Conservation (phyloP, 441 rosid species). For the Biscutella laevigata region DNA sequence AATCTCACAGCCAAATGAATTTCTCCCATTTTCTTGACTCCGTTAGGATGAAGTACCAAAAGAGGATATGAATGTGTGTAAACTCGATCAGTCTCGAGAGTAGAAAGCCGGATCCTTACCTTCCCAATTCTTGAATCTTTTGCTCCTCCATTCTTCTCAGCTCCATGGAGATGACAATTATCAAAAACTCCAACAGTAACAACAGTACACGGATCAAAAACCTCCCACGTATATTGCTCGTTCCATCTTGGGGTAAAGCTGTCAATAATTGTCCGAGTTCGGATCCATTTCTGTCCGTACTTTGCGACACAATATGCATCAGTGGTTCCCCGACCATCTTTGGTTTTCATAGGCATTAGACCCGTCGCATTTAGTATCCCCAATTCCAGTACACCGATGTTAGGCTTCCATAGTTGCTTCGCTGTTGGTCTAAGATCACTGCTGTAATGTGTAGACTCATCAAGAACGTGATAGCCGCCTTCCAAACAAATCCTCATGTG, state of each 20-base stretch:
- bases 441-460: slow-evolving; percentile 90
- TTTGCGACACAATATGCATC: slow-evolving; percentile 98
- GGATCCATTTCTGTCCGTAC: slow-evolving; percentile 88
- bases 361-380: slow-evolving; percentile 82
- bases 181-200: slow-evolving; percentile 88
- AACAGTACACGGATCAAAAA: slow-evolving; percentile 90
- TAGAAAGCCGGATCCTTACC: slow-evolving; percentile 84
- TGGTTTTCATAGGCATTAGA: slow-evolving; percentile 78
- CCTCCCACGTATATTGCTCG: slow-evolving; percentile 99
- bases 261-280: slow-evolving; percentile 83
- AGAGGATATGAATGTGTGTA: slow-evolving; percentile 92
- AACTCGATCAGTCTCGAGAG: slow-evolving; percentile 85
- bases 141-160: slow-evolving; percentile 55
- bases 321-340: slow-evolving; percentile 82
- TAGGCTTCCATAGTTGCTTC: slow-evolving; percentile 78
- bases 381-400: slow-evolving; percentile 78
- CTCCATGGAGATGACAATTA: slow-evolving; percentile 79
- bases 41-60: slow-evolving; percentile 66
- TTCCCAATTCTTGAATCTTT: slow-evolving; percentile 76
- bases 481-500: slow-evolving; percentile 87
- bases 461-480: slow-evolving; percentile 93
- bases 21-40: slow-evolving; percentile 95
- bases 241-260: slow-evolving; percentile 90
- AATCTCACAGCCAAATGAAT: slow-evolving; percentile 90
- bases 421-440: slow-evolving; percentile 96